Conservation (phyloP, 495 filamentous ascomycete genomes). For the Trichoderma parareesei region DNA sequence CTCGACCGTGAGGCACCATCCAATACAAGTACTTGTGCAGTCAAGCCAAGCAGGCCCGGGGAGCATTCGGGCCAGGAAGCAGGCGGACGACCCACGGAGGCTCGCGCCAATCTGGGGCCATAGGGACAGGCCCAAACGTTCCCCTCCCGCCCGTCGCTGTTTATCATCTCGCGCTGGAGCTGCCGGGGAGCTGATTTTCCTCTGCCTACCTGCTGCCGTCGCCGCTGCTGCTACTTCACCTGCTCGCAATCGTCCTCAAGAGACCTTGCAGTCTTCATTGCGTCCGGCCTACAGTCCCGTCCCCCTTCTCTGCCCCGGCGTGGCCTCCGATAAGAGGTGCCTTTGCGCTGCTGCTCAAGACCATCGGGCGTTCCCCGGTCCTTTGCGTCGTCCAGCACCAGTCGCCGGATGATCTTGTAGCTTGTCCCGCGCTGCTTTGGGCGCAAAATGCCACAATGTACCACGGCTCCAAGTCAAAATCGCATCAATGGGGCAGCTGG, state of each 20-base stretch:
- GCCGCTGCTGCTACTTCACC: not conserved
- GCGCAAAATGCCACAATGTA: slow-evolving; percentile 9
- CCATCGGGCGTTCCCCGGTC: not conserved
- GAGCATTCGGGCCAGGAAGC: slow-evolving; percentile 9
- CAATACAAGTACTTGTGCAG: not conserved
- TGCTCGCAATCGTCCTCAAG: not conserved
- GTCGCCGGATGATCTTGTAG: slow-evolving; percentile 6
- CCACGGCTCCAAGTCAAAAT: slow-evolving; percentile 5
- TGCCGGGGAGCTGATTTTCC: not conserved
- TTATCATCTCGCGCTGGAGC: slow-evolving; percentile 6
- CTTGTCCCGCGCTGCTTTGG: slow-evolving; percentile 1
- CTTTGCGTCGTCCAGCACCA: not conserved
- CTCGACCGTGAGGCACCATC: slow-evolving; percentile 3
- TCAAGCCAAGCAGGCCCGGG: not conserved
- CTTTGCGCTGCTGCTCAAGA: slow-evolving; percentile 1
- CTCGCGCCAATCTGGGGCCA: slow-evolving; percentile 2
- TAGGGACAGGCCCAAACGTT: slow-evolving; percentile 4
- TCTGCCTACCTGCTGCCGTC: no score
- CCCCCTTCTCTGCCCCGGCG: not conserved
- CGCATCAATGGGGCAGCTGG: slow-evolving; percentile 9
- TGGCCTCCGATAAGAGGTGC: not conserved
- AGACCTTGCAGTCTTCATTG: not conserved
- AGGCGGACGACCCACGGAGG: slow-evolving; percentile 4
- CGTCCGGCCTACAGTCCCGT: not conserved
- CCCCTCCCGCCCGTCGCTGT: slow-evolving; percentile 8